Percentiles rank a stretch among this genome's conserved stretches.
These are phyloP conservation scores for Calendula officinalis DNA, from an alignment of 129 eudicot genomes.

Conservation along the genomic window DNA sequence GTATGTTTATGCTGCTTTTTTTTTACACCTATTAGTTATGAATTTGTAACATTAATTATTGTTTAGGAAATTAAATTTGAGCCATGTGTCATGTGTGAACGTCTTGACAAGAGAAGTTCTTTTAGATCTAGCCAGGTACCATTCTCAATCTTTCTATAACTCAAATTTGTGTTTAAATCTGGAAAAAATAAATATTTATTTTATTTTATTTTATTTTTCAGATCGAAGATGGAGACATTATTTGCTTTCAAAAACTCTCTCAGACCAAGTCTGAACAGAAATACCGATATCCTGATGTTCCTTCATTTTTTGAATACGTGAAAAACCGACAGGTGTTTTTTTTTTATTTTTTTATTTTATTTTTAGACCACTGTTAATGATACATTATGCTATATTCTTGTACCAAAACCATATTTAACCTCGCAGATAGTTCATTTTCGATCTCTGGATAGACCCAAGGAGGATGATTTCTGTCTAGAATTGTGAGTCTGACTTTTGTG, in stretches of 20 bases:
- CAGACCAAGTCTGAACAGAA: slow-evolving; percentile 47
- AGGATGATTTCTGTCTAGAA: slow-evolving; percentile 85
- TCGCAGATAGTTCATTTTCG: slow-evolving; percentile 82
- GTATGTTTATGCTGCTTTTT: slow-evolving; percentile 37
- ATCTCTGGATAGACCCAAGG: slow-evolving; percentile 81
- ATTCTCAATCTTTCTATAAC: slow-evolving; percentile 10
- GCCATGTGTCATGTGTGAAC: slow-evolving; percentile 96
- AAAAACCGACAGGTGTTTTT: slow-evolving; percentile 67
- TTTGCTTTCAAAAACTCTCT: slow-evolving; percentile 77
- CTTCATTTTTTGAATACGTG: slow-evolving; percentile 86
- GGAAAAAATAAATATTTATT: not conserved
- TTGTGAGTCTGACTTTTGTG: slow-evolving; percentile 46
- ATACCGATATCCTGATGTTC: slow-evolving; percentile 66
- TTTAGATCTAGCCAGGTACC: slow-evolving; percentile 85
- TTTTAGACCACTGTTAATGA: too few relatives aligned
- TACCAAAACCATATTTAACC: not conserved
- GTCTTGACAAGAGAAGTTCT: slow-evolving; percentile 65
- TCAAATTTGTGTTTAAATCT: not conserved
- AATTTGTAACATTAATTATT: slow-evolving; percentile 2
- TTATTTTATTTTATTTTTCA: slow-evolving; percentile 12
- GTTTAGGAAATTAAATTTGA: slow-evolving; percentile 93
- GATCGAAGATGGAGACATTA: slow-evolving; percentile 95
- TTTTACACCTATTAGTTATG: not conserved
- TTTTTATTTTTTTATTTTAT: not conserved
- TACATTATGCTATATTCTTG: not conserved